Conservation (phyloP, 202 grass and related monocot genomes). For the Saccharum hybrid region DNA sequence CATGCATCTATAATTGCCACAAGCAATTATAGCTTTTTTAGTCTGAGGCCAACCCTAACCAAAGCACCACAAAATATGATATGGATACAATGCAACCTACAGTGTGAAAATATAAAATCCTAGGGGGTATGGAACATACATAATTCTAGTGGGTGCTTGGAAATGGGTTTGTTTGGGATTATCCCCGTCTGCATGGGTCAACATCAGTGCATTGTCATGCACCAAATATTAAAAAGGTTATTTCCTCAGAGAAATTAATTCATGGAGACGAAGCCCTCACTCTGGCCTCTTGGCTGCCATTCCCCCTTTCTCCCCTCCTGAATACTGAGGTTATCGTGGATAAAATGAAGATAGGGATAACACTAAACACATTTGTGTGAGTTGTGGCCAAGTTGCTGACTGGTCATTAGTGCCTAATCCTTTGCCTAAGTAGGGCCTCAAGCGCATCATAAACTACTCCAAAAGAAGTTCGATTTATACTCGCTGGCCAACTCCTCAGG, state of each 20-base stretch:
- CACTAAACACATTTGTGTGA: slow-evolving; percentile 35
- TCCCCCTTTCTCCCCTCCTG: neutral
- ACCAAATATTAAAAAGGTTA: slow-evolving; percentile 62
- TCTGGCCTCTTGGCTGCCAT: neutral
- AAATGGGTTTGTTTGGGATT: slow-evolving; percentile 64
- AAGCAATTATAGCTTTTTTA: too few relatives aligned
- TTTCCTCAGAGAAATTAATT: slow-evolving; percentile 43
- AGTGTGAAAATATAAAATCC: too few relatives aligned
- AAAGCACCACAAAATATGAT: too few relatives aligned
- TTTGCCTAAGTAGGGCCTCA: slow-evolving; percentile 42
- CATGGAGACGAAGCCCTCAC: slow-evolving; percentile 25
- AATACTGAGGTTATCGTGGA: slow-evolving; percentile 3
- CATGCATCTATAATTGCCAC: too few relatives aligned
- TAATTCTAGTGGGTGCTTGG: slow-evolving; percentile 32
- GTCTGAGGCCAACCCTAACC: too few relatives aligned
- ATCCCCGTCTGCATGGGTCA: slow-evolving; percentile 60
- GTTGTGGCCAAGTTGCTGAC: slow-evolving; percentile 26
- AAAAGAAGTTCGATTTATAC: slow-evolving; percentile 37
- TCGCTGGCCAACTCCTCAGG: slow-evolving; percentile 23
- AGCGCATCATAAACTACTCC: slow-evolving; percentile 27
- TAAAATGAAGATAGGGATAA: slow-evolving; percentile 17
- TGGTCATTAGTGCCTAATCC: slow-evolving; percentile 53
- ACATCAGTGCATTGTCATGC: slow-evolving; percentile 65
- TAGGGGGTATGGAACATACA: too few relatives aligned
- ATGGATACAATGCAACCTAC: too few relatives aligned